Evolutionary conservation across 1,284 basidiomycete species (phyloP).

Genomic region (Austroboletus niveus): DNA sequence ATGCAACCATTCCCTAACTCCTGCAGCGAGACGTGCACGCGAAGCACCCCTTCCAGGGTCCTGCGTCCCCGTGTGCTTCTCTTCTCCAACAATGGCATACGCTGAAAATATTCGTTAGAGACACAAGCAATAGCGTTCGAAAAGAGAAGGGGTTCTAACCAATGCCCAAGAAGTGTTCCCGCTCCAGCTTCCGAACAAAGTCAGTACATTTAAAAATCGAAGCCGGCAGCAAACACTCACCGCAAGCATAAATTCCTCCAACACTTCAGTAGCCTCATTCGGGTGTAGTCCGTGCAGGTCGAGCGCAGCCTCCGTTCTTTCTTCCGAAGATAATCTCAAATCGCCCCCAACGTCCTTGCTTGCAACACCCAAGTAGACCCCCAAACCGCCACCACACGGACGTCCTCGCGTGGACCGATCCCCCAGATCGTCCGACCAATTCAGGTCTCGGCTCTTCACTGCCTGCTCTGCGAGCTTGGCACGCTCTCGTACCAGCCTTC

Average conservation of each 20-base stretch:
- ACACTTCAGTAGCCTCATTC: conserved; percentile 86
- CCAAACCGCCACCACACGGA: conserved; percentile 77
- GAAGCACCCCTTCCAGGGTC: conserved; percentile 79
- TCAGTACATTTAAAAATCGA: conserved; percentile 6
- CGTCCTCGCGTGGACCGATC: conserved; percentile 79
- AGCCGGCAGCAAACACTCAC: conserved; percentile 46
- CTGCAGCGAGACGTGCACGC: conserved; percentile 76
- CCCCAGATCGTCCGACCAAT: conserved; percentile 81
- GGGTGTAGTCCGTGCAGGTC: conserved; percentile 90
- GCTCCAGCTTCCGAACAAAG: conserved; percentile 60
- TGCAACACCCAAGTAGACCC: conserved; percentile 84
- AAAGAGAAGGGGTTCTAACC: conserved; percentile 44
- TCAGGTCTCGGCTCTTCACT: conserved; percentile 63
- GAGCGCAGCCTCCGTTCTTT: conserved; percentile 77
- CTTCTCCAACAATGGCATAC: conserved; percentile 91
- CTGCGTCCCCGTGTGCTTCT: conserved; percentile 91
- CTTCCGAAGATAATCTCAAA: conserved; percentile 65
- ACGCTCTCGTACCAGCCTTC: conserved; percentile 78
- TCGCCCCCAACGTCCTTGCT: conserved; percentile 52
- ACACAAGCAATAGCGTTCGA: not conserved
- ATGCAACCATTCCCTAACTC: conserved; percentile 86
- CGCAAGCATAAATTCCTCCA: conserved; percentile 87
- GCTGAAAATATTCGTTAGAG: conserved; percentile 43
- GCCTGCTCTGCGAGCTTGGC: conserved; percentile 74
- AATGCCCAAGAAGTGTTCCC: conserved; percentile 81